Percentiles rank a stretch among this genome's conserved stretches.
Conservation (phyloP, 78 protist genomes). For the Bigelowiella natans region DNA sequence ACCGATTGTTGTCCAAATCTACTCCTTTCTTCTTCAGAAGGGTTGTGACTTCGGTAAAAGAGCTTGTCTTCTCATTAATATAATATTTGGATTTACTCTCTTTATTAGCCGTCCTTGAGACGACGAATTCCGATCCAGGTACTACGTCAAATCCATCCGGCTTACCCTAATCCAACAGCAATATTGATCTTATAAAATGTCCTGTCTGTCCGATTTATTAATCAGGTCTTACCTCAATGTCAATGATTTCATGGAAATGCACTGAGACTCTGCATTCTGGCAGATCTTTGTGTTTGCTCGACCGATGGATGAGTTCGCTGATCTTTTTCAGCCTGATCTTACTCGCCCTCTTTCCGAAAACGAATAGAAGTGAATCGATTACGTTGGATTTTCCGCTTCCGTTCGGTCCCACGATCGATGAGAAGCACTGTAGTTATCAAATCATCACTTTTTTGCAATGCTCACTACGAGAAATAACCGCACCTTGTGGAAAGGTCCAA, state of each 20-base stretch:
- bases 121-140: conserved; percentile 56
- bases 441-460: neutral
- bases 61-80: conserved; percentile 44
- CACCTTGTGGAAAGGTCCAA: conserved; percentile 93
- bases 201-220: neutral
- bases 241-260: conserved; percentile 79
- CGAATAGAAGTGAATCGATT: conserved; percentile 96
- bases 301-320: conserved; percentile 89
- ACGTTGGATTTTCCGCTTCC: conserved; percentile 99
- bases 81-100: conserved; percentile 53
- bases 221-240: conserved; percentile 20
- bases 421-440: conserved; percentile 70
- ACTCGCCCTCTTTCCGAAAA: conserved; percentile 89
- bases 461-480: no score
- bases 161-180: neutral
- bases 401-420: conserved; percentile 98
- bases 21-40: conserved; percentile 68
- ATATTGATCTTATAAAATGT: neutral
- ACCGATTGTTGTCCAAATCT: conserved; percentile 96
- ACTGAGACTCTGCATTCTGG: conserved; percentile 71
- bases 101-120: conserved; percentile 63
- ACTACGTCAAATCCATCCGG: conserved; percentile 31
- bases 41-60: conserved; percentile 34
- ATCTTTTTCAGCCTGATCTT: conserved; percentile 79
- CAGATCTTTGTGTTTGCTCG: conserved; percentile 52